Conservation (phyloP, 805 yeast species). For the Blastobotrys chiropterorum region DNA sequence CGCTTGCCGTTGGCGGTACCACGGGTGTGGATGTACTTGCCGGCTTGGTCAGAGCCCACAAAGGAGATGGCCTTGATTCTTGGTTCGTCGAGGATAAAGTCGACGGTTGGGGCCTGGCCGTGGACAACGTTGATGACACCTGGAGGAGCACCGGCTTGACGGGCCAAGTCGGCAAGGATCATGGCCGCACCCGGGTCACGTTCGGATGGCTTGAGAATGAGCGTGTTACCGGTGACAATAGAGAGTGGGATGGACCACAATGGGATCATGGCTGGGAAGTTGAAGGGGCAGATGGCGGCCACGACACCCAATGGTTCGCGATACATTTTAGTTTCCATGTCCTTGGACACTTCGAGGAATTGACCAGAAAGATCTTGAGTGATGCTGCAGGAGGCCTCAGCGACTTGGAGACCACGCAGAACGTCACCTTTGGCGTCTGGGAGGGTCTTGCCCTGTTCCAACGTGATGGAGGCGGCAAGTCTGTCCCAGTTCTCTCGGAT, state of each 20-base stretch:
- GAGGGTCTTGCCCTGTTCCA: slow-evolving; percentile 73
- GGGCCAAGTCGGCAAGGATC: slow-evolving; percentile 63
- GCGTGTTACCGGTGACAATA: slow-evolving; percentile 67
- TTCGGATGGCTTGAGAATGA: slow-evolving; percentile 65
- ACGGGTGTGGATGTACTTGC: slow-evolving; percentile 60
- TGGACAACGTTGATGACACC: slow-evolving; percentile 70
- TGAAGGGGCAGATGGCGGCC: slow-evolving; percentile 74
- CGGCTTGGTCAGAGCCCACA: slow-evolving; percentile 76
- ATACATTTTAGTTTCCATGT: slow-evolving; percentile 73
- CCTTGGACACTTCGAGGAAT: slow-evolving; percentile 59
- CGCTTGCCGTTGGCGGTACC: slow-evolving; percentile 67
- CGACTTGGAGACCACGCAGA: slow-evolving; percentile 69
- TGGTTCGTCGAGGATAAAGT: slow-evolving; percentile 63
- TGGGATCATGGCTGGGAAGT: slow-evolving; percentile 82
- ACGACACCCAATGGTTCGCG: slow-evolving; percentile 67
- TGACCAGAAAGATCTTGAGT: slow-evolving; percentile 57
- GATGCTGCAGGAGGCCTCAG: slow-evolving; percentile 64
- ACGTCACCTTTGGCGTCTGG: slow-evolving; percentile 73
- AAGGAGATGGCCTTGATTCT: slow-evolving; percentile 71
- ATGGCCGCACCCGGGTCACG: slow-evolving; percentile 78
- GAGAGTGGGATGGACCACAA: slow-evolving; percentile 60
- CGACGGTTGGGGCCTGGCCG: slow-evolving; percentile 68
- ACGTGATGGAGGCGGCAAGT: slow-evolving; percentile 55
- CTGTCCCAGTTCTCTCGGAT: slow-evolving; percentile 55
- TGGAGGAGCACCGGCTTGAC: slow-evolving; percentile 69